Evolutionary conservation across 2,329 filamentous ascomycete species (phyloP), one percentile per base, ranked within the genome.

Genomic region (Berkeleyomyces basicola): DNA sequence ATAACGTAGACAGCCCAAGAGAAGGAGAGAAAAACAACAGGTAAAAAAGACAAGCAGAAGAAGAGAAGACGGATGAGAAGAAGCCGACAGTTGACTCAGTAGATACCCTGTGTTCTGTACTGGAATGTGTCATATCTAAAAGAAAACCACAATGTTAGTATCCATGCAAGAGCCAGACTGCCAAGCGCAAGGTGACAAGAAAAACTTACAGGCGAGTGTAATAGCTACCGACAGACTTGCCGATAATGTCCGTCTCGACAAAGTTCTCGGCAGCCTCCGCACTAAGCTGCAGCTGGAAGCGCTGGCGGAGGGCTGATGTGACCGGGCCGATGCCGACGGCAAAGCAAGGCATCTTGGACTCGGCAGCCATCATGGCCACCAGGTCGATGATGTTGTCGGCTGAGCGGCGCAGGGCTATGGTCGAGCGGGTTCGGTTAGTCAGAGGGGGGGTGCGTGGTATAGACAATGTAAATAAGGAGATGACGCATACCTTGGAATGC

Each of bases 81-180:
- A 11, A 37, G 33, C 44, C 9, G 37, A 55, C 5, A 39, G 46
- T 37, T 37, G 1, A 46, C 36, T 58, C 81, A 92, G 74, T 92
- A 92, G 74, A 92, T 92, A 68, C 88, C 88, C 74, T 92, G 88
- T 43, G 88, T 91, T 70, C 88, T 83, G 75, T 92, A 92, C 76
- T 92, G 88, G 76, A 90, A 92, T 66, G 87, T 89, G 74, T 90
- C 87, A 70, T 90, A 90, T 74, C 86, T 89, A 49, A 2, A 11
- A 43, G 39, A 68, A 1, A 7, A 14, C 16, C 11, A 16, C 31
- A 65, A 40, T 65, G 51, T 69, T 58, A 68, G 66, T 42, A 44
- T 60, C 10, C 33, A 11, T 3, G 43, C 23, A 61, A 37, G 43
- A 39, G n/a, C 31, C 14, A 37, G 10, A 7, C 33, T 42, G 9